phyloP scores from a whole-genome alignment of 1,284 basidiomycete genomes.

The Pascua guehoae region DNA sequence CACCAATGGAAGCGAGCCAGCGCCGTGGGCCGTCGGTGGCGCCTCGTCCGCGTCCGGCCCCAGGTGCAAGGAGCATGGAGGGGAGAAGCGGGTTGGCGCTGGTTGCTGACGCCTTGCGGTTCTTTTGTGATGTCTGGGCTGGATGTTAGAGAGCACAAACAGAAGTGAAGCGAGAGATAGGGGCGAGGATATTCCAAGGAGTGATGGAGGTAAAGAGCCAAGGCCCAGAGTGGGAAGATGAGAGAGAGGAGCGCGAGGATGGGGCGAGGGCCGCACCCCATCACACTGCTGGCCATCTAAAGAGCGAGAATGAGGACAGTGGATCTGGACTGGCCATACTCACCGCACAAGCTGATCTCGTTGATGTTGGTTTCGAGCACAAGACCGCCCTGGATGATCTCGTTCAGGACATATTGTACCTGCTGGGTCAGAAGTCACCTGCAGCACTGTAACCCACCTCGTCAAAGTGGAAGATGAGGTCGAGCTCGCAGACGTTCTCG shows the following conservation, averaged over 20 bases:
- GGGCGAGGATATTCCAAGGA: no score
- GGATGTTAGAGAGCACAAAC: neutral
- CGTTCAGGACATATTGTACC: constrained; percentile 90
- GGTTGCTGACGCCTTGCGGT: constrained; percentile 42
- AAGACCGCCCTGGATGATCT: constrained; percentile 94
- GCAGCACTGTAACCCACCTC: constrained; percentile 59
- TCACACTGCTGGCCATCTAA: no score
- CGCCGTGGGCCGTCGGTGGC: constrained; percentile 32
- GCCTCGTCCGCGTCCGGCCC: constrained; percentile 13
- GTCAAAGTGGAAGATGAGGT: constrained; percentile 98
- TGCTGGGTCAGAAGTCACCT: constrained; percentile 37
- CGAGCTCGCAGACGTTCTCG: constrained; percentile 97
- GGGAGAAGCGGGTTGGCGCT: constrained; percentile 43
- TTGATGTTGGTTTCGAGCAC: constrained; percentile 98
- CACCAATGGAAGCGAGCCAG: constrained; percentile 45
- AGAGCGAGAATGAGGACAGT: neutral
- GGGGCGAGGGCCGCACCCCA: no score
- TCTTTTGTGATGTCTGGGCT: constrained; percentile 37
- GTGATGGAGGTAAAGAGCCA: no score
- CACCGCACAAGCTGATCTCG: constrained; percentile 75
- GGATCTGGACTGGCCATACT: constrained; percentile 25
- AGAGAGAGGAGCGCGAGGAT: neutral
- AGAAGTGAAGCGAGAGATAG: no score
- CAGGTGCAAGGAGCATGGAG: constrained; percentile 30
- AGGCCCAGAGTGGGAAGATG: no score